Evolutionary conservation across 805 yeast genomes (phyloP).

Genomic region (Kuraishia borneana): DNA sequence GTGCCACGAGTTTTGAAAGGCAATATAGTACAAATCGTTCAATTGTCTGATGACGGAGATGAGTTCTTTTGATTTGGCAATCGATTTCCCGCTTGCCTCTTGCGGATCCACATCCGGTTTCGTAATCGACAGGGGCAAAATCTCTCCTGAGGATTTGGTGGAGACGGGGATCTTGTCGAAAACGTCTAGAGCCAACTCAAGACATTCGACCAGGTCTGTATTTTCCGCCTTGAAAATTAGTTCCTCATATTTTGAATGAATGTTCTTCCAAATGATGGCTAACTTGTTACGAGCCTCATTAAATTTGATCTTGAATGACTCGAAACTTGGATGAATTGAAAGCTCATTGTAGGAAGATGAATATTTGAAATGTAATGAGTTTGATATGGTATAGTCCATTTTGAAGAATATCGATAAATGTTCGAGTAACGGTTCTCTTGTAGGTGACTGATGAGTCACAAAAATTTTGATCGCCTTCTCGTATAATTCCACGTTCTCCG

Average conservation of each 20-base stretch:
- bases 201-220: slow-evolving; percentile 29
- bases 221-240: slow-evolving; percentile 27
- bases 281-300: slow-evolving; percentile 49
- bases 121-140: slow-evolving; percentile 16
- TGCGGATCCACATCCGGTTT: slow-evolving; percentile 5
- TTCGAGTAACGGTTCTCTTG: slow-evolving; percentile 57
- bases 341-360: slow-evolving; percentile 61
- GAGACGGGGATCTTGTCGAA: slow-evolving; percentile 54
- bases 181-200: slow-evolving; percentile 46
- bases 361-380: slow-evolving; percentile 61
- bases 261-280: slow-evolving; percentile 52
- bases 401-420: slow-evolving; percentile 56
- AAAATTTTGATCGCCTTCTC: slow-evolving; percentile 44
- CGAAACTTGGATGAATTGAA: slow-evolving; percentile 52
- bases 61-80: slow-evolving; percentile 26
- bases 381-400: slow-evolving; percentile 65
- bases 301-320: slow-evolving; percentile 51
- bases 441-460: slow-evolving; percentile 59
- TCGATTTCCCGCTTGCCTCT: slow-evolving; percentile 29
- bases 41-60: slow-evolving; percentile 33
- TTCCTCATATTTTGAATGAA: slow-evolving; percentile 38
- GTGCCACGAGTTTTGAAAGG: slow-evolving; percentile 71
- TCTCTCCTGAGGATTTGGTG: slow-evolving; percentile 20
- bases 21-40: slow-evolving; percentile 50
- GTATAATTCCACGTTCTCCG: slow-evolving; percentile 15